Evolutionary conservation across 2,329 filamentous ascomycete species (phyloP).

Genomic region (Xylariaceae sp.): DNA sequence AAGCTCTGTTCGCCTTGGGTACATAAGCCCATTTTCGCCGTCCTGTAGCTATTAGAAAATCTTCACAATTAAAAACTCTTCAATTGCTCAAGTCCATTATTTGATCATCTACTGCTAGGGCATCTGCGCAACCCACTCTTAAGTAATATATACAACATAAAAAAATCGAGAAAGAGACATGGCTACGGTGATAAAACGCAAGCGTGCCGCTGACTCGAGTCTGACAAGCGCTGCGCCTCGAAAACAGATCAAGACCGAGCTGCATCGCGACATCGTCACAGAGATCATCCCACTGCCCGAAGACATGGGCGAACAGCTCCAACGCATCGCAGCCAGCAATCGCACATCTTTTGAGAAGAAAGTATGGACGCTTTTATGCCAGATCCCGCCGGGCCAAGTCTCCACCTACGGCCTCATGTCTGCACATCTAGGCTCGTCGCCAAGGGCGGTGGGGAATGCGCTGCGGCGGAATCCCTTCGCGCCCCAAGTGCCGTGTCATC

Average conservation of each 20-base stretch:
- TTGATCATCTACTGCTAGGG: not conserved
- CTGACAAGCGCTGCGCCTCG: not conserved
- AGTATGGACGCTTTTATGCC: conserved; percentile 75
- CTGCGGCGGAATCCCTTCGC: conserved; percentile 82
- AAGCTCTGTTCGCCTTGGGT: not conserved
- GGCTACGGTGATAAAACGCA: conserved; percentile 37
- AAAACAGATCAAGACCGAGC: conserved; percentile 22
- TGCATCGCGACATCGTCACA: conserved; percentile 2
- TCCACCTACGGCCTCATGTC: conserved; percentile 81
- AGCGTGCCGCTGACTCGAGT: conserved; percentile 25
- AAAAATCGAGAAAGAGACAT: conserved; percentile 21
- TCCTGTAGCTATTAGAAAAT: not conserved
- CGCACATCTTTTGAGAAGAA: conserved; percentile 63
- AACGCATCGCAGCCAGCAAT: conserved; percentile 50
- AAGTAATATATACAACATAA: not conserved
- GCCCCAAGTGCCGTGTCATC: conserved; percentile 75
- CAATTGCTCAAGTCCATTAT: not conserved
- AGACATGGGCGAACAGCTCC: conserved; percentile 49
- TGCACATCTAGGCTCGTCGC: conserved; percentile 48
- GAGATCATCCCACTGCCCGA: conserved; percentile 16
- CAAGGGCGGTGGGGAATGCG: conserved; percentile 47
- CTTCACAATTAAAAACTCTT: not conserved
- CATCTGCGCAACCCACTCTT: not conserved
- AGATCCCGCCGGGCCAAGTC: conserved; percentile 76
- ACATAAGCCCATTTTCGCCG: conserved; percentile 5